Conservation (phyloP, 2,329 filamentous ascomycete species). For the Orbilia blumenaviensis region DNA sequence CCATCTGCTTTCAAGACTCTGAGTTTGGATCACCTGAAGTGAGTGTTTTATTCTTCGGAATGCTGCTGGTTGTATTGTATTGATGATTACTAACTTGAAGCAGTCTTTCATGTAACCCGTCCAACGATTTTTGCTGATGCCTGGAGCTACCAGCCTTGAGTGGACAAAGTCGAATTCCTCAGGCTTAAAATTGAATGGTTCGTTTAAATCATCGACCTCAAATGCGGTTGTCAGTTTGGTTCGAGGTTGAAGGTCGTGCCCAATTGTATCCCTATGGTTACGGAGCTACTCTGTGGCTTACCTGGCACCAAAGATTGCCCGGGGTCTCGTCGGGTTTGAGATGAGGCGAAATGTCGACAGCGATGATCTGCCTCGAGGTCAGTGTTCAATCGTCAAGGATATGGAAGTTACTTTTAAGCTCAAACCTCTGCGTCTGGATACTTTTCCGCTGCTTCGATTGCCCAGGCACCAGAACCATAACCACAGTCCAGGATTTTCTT, state of each 20-base stretch:
- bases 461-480: conserved; percentile 76
- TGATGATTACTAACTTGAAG: conserved; percentile 60
- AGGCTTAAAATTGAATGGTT: conserved; percentile 74
- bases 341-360: conserved; percentile 76
- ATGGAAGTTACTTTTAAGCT: conserved; percentile 56
- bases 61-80: background rate
- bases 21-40: conserved; percentile 56
- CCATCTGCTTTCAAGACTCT: conserved; percentile 77
- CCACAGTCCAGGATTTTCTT: conserved; percentile 75
- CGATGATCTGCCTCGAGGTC: conserved; percentile 68
- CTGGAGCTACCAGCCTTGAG: conserved; percentile 70
- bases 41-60: conserved; percentile 6
- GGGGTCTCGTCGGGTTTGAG: conserved; percentile 73
- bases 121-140: conserved; percentile 79
- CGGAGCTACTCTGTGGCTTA: conserved; percentile 58
- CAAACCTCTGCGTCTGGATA: conserved; percentile 73
- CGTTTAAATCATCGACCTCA: conserved; percentile 80
- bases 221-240: conserved; percentile 60
- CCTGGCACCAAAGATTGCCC: conserved; percentile 74
- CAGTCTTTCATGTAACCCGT: conserved; percentile 78
- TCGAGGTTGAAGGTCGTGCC: background rate
- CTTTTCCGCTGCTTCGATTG: conserved; percentile 72
- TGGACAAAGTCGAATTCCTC: conserved; percentile 84
- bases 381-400: conserved; percentile 44
- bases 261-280: background rate